These are phyloP conservation scores for Macroventuria anomochaeta DNA, from an alignment of 2,329 filamentous ascomycete species.

Conservation along the genomic window DNA sequence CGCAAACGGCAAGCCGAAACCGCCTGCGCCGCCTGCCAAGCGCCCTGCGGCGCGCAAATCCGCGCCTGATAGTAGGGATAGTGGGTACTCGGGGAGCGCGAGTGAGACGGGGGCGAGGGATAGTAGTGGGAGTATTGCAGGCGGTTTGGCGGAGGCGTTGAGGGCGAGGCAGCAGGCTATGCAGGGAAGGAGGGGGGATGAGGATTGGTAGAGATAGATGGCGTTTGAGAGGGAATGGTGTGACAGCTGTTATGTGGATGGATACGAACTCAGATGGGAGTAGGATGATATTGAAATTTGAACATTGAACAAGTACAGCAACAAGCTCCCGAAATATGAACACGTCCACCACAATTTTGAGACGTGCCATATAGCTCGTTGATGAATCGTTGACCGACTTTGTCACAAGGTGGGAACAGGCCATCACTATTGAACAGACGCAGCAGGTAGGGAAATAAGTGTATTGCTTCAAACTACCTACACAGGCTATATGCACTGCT, in stretches of 20 bases:
- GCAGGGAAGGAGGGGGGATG: conserved; percentile 49
- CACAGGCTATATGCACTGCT: not conserved
- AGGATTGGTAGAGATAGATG: conserved; percentile 40
- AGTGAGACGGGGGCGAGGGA: conserved; percentile 49
- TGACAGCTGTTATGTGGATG: not conserved
- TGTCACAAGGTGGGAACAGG: too few relatives aligned
- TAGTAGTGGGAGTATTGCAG: conserved; percentile 54
- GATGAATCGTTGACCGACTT: too few relatives aligned
- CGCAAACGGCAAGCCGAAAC: conserved; percentile 72
- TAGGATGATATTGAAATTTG: conserved; percentile 1
- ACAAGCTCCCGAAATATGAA: too few relatives aligned
- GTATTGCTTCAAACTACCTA: conserved; percentile 11
- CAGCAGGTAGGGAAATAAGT: too few relatives aligned
- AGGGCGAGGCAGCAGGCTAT: conserved; percentile 58
- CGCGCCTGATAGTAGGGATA: conserved; percentile 72
- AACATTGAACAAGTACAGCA: not conserved
- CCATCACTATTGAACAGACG: too few relatives aligned
- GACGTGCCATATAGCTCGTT: too few relatives aligned
- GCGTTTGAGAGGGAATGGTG: too few relatives aligned
- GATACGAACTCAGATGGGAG: too few relatives aligned
- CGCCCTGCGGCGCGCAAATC: conserved; percentile 78
- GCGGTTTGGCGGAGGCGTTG: conserved; percentile 59
- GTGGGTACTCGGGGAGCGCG: conserved; percentile 53
- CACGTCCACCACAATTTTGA: too few relatives aligned
- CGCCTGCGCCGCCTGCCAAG: conserved; percentile 80